These are phyloP conservation scores for Pezicula rhizophila DNA, from an alignment of 2,329 filamentous ascomycete species.

Conservation along the genomic window DNA sequence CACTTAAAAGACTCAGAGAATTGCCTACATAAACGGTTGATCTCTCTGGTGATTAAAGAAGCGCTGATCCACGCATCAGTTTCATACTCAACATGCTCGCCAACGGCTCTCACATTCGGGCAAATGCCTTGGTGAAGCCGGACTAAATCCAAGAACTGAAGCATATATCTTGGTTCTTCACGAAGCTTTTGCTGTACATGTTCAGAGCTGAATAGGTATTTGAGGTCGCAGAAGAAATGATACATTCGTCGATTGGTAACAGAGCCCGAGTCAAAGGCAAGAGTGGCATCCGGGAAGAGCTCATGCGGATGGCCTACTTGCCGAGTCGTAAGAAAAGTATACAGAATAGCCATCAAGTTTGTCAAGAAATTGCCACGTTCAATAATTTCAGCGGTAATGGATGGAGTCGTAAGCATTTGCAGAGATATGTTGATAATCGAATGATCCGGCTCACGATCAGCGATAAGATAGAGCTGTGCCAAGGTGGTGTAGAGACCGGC, in stretches of 20 bases:
- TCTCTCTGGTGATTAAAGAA: constrained; percentile 87
- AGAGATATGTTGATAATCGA: constrained; percentile 97
- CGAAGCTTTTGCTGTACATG: constrained; percentile 83
- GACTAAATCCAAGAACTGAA: constrained; percentile 92
- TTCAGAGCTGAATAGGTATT: constrained; percentile 81
- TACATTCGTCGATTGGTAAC: constrained; percentile 95
- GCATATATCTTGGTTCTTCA: constrained; percentile 76
- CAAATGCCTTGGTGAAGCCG: constrained; percentile 97
- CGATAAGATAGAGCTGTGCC: constrained; percentile 90
- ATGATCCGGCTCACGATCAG: constrained; percentile 92
- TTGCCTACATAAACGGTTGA: constrained; percentile 85
- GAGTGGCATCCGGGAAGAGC: constrained; percentile 75
- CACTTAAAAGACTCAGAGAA: constrained; percentile 81
- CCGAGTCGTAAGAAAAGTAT: constrained; percentile 91
- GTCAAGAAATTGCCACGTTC: constrained; percentile 94
- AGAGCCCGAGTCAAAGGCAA: constrained; percentile 90
- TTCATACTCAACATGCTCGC: constrained; percentile 97
- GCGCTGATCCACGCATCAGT: constrained; percentile 97
- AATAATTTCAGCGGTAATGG: constrained; percentile 92
- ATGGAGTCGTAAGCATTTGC: constrained; percentile 93
- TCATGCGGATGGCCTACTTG: constrained; percentile 94
- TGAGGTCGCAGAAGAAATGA: constrained; percentile 93
- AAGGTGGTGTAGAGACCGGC: constrained; percentile 90
- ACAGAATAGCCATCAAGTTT: constrained; percentile 90
- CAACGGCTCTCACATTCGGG: constrained; percentile 84